phyloP scores from a whole-genome alignment of 176 grass and related monocot genomes.

The Alopecurus myosuroides region DNA sequence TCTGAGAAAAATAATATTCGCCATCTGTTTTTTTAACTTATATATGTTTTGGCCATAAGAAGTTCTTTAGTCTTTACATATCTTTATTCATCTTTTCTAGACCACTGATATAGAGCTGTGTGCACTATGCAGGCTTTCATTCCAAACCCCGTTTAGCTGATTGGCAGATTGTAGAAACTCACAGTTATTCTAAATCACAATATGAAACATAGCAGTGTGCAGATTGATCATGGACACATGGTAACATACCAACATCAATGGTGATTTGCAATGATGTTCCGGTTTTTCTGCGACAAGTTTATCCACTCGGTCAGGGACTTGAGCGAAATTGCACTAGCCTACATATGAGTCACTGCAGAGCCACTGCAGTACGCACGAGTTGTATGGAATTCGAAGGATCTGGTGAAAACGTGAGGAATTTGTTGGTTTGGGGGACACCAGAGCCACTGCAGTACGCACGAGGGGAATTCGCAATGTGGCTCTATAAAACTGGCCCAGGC shows the following conservation, averaged over 20 bases:
- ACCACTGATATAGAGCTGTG: not conserved
- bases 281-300: not conserved
- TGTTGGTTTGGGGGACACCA: too few species aligned
- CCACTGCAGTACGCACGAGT: too few species aligned
- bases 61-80: not conserved
- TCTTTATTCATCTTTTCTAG: not conserved
- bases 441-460: not conserved
- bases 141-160: not conserved
- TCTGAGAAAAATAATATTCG: not conserved
- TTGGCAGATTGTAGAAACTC: not conserved
- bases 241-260: not conserved
- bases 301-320: not conserved
- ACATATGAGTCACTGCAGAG: too few species aligned
- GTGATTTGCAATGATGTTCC: not conserved
- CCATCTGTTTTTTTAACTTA: not conserved
- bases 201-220: not conserved
- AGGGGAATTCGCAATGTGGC: not conserved
- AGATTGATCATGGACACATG: not conserved
- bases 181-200: not conserved
- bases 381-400: not conserved
- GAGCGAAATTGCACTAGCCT: not conserved
- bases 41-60: not conserved
- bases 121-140: too few species aligned
- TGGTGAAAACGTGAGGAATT: too few species aligned
- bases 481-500: not conserved